phyloP scores from a whole-genome alignment of 2,329 filamentous ascomycete genomes.

The Myriosclerotinia scirpicola region DNA sequence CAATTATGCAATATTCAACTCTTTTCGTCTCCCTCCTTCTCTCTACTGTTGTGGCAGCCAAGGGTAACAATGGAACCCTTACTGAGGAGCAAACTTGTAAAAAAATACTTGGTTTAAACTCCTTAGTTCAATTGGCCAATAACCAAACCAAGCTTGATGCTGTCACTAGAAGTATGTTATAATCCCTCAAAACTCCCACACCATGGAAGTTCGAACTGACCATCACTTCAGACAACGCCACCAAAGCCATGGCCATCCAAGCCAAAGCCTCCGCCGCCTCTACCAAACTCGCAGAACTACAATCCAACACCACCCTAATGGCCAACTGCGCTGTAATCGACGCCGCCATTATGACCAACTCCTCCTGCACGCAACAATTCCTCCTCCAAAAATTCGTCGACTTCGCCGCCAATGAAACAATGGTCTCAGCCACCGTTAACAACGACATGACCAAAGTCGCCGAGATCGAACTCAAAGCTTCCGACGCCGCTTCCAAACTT shows the following conservation, averaged over 20 bases:
- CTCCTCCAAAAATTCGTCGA: slow-evolving; percentile 28
- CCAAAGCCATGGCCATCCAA: slow-evolving; percentile 43
- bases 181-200: neutral
- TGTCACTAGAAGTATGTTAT: slow-evolving; percentile 34
- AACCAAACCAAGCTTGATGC: slow-evolving; percentile 43
- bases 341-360: slow-evolving; percentile 26
- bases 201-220: neutral
- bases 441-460: slow-evolving; percentile 27
- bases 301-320: slow-evolving; percentile 44
- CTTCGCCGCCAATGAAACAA: slow-evolving; percentile 27
- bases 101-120: slow-evolving; percentile 39
- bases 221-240: slow-evolving; percentile 38
- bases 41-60: slow-evolving; percentile 36
- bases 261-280: slow-evolving; percentile 41
- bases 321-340: slow-evolving; percentile 42
- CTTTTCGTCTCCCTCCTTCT: slow-evolving; percentile 34
- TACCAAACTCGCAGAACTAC: slow-evolving; percentile 39
- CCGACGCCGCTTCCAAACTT: slow-evolving; percentile 22
- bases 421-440: slow-evolving; percentile 23
- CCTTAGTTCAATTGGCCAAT: slow-evolving; percentile 40
- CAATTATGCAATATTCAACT: slow-evolving; percentile 31
- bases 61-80: slow-evolving; percentile 38
- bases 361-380: slow-evolving; percentile 26
- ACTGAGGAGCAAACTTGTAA: slow-evolving; percentile 41
- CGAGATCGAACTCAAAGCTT: slow-evolving; percentile 25